Evolutionary conservation across 2,329 filamentous ascomycete genomes (phyloP).

Genomic region (Aureobasidium sp.): DNA sequence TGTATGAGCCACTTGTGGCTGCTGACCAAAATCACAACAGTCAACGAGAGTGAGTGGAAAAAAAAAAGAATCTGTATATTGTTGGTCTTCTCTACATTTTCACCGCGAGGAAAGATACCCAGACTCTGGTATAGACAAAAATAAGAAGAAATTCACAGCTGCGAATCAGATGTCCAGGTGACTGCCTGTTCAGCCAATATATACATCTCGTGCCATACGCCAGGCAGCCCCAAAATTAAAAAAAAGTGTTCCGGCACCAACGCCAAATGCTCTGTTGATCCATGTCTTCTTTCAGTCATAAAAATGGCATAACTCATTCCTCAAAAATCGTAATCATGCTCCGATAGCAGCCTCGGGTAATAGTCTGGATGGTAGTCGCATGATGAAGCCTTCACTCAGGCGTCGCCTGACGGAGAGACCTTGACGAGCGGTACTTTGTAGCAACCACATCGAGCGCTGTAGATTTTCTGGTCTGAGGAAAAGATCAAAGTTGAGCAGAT

Average conservation of each 20-base stretch:
- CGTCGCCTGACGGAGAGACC: slow-evolving; percentile 21
- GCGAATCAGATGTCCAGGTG: not conserved
- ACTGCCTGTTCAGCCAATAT: slow-evolving; percentile 5
- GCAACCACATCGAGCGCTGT: slow-evolving; percentile 28
- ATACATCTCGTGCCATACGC: slow-evolving; percentile 5
- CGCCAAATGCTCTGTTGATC: slow-evolving; percentile 5
- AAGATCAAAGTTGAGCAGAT: slow-evolving; percentile 73
- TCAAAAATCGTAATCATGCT: slow-evolving; percentile 2
- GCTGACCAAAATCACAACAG: not conserved
- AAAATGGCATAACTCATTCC: not conserved
- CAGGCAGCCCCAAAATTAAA: not conserved
- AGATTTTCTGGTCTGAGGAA: slow-evolving; percentile 27
- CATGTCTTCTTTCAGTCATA: not conserved
- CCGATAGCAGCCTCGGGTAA: slow-evolving; percentile 7
- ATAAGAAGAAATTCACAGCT: not conserved
- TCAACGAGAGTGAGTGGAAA: not conserved
- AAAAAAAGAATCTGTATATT: not conserved
- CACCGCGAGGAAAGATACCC: not conserved
- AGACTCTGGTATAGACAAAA: not conserved
- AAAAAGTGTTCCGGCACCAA: not conserved
- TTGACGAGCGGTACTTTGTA: slow-evolving; percentile 29
- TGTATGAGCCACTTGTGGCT: slow-evolving; percentile 10
- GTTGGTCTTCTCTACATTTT: not conserved
- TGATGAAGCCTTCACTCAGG: slow-evolving; percentile 27
- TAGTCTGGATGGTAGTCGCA: slow-evolving; percentile 24